Conservation (phyloP, 2,329 filamentous ascomycete species). For the Neocucurbitaria cava region DNA sequence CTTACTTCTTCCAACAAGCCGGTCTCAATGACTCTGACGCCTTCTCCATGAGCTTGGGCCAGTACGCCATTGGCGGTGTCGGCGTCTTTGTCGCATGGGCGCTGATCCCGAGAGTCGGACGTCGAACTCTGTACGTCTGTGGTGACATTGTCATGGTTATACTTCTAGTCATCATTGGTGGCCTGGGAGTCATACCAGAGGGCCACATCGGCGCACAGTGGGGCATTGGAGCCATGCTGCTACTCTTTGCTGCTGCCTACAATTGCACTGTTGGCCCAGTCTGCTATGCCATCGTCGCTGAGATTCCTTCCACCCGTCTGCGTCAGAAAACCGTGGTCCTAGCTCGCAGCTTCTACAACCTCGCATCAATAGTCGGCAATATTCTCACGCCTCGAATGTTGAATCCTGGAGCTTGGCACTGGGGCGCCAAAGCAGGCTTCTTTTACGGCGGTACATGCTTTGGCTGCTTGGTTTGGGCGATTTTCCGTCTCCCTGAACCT, state of each 20-base stretch:
- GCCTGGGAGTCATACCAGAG: constrained; percentile 67
- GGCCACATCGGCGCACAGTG: constrained; percentile 56
- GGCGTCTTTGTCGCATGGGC: constrained; percentile 80
- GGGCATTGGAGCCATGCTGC: constrained; percentile 44
- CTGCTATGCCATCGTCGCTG: constrained; percentile 85
- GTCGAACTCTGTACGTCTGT: constrained; percentile 76
- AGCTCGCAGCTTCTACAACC: constrained; percentile 76
- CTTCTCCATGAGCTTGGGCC: constrained; percentile 59
- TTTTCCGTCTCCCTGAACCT: constrained; percentile 81
- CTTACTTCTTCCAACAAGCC: constrained; percentile 59
- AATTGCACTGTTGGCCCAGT: constrained; percentile 88
- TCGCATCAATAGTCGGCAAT: constrained; percentile 79
- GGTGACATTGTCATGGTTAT: constrained; percentile 65
- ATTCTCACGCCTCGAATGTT: constrained; percentile 46
- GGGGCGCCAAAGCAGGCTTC: constrained; percentile 85
- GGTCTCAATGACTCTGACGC: constrained; percentile 52
- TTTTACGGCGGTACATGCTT: constrained; percentile 86
- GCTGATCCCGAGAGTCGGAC: constrained; percentile 78
- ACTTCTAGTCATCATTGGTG: constrained; percentile 80
- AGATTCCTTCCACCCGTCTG: constrained; percentile 81
- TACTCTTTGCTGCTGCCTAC: constrained; percentile 69
- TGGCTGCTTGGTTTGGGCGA: constrained; percentile 78
- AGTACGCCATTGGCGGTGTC: constrained; percentile 64
- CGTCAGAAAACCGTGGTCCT: constrained; percentile 92
- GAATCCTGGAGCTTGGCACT: constrained; percentile 55